Base-by-base conservation (phyloP, 2,329 filamentous ascomycete species). In the Penicillium thymicola region DNA sequence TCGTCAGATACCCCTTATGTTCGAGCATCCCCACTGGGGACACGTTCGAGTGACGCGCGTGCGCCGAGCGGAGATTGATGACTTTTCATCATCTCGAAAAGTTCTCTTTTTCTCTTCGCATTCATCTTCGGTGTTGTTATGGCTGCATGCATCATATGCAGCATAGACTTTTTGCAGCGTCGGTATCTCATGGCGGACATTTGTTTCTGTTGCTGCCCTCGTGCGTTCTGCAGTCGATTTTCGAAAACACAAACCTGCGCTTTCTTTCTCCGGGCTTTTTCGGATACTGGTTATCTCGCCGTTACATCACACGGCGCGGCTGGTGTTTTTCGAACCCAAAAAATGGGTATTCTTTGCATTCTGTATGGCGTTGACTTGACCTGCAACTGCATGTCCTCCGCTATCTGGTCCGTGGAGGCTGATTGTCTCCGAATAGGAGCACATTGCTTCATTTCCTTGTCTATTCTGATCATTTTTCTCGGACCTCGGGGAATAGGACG, bases 1-100 rank as follows among this genome's bases (percentile, higher is more conserved):
- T 70, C 68, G 69, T 72, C 75, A 76, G 76, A 78, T 79, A 78
- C 76, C 76, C 75, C 66, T 71, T 67, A 68, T 76, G 70, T 71
- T 78, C 73, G 72, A 73, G 69, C 71, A 70, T 74, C 63, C 67
- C 62, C 64, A 64, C 60, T 27, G 34, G 54, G 70, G 71, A 70
- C 62, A 70, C 65, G 70, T 68, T 73, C 73, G 71, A 70, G 67
- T 66, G 70, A 71, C 67, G 67, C 67, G 65, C 65, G 48, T 55
- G 70, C 72, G 71, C 72, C 71, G 73, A 74, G 70, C 70, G 65
- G 64, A 64, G 67, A 67, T 64, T 69, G 63, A 62, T 66, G 68
- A 65, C 67, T 70, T 73, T 72, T 70, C 64, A 63, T 56, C 46
- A 51, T 67, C 65, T 58, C 65, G 68, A 66, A 72, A 74, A 73